Evolutionary conservation across 441 rosid genomes (phyloP).

Genomic region (Heliophila coronopifolia): DNA sequence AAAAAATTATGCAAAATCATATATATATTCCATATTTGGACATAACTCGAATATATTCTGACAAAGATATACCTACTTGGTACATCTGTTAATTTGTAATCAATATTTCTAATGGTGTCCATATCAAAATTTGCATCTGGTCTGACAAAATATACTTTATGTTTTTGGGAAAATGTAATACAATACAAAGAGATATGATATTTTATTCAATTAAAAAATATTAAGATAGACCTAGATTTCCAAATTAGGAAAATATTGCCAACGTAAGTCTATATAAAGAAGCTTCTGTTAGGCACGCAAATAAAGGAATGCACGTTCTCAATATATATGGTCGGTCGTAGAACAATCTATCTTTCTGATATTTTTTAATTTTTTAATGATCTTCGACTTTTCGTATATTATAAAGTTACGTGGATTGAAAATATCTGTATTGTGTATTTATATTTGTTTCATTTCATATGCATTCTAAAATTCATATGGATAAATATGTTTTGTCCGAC

Average conservation of each 20-base stretch:
- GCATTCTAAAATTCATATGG: too few relatives aligned
- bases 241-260: constrained; percentile 26
- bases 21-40: too few relatives aligned
- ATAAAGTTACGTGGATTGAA: constrained; percentile 6
- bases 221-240: constrained; percentile 3
- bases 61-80: too few relatives aligned
- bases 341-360: constrained; percentile 17
- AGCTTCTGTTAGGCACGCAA: constrained; percentile 29
- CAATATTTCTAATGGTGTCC: constrained; percentile 25
- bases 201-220: background rate
- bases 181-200: background rate
- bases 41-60: too few relatives aligned
- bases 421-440: background rate
- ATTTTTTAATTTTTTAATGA: background rate
- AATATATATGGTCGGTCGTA: constrained; percentile 23
- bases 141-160: background rate
- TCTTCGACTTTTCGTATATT: constrained; percentile 6
- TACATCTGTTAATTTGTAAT: too few relatives aligned
- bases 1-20: too few relatives aligned
- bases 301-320: constrained; percentile 25
- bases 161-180: background rate
- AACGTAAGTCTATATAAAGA: constrained; percentile 26
- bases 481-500: too few relatives aligned
- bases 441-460: too few relatives aligned
- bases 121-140: constrained; percentile 12